These are phyloP conservation scores for Chrysanthemum lavandulifolium DNA, from an alignment of 129 eudicot genomes.

Conservation along the genomic window DNA sequence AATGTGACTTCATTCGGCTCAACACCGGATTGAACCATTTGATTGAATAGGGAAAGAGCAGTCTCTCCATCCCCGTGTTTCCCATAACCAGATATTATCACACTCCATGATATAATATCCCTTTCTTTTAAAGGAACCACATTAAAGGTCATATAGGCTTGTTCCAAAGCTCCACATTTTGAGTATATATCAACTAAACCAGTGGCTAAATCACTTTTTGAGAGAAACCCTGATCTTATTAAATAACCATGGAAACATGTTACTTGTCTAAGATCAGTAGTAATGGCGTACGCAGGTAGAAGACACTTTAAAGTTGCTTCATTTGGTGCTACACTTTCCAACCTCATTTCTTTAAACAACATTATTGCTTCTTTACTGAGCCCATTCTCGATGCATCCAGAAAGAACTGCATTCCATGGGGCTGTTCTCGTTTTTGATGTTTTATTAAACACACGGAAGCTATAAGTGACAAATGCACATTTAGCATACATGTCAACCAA, in stretches of 20 bases:
- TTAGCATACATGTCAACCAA: conserved; percentile 82
- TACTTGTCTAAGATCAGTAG: conserved; percentile 65
- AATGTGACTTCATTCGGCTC: conserved; percentile 78
- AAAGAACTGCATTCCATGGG: conserved; percentile 76
- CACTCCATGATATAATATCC: conserved; percentile 74
- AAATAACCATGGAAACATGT: conserved; percentile 52
- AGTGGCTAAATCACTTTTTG: conserved; percentile 48
- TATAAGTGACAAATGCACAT: conserved; percentile 41
- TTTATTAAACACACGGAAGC: conserved; percentile 51
- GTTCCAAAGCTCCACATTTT: conserved; percentile 59
- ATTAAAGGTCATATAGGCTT: conserved; percentile 48
- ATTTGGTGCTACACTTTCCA: conserved; percentile 43
- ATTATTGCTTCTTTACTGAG: conserved; percentile 48
- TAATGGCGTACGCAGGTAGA: conserved; percentile 65
- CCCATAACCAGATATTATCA: conserved; percentile 74
- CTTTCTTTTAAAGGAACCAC: conserved; percentile 39
- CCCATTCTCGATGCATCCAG: conserved; percentile 52
- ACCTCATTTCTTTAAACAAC: conserved; percentile 61
- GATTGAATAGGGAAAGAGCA: conserved; percentile 52
- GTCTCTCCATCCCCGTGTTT: conserved; percentile 55
- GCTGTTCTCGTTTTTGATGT: conserved; percentile 57
- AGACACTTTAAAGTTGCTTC: conserved; percentile 67
- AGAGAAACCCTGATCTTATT: conserved; percentile 53
- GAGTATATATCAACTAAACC: conserved; percentile 72
- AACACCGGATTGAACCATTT: conserved; percentile 65